Evolutionary conservation across 331 rosid genomes (phyloP).

Genomic region (Dryas integrifolia): DNA sequence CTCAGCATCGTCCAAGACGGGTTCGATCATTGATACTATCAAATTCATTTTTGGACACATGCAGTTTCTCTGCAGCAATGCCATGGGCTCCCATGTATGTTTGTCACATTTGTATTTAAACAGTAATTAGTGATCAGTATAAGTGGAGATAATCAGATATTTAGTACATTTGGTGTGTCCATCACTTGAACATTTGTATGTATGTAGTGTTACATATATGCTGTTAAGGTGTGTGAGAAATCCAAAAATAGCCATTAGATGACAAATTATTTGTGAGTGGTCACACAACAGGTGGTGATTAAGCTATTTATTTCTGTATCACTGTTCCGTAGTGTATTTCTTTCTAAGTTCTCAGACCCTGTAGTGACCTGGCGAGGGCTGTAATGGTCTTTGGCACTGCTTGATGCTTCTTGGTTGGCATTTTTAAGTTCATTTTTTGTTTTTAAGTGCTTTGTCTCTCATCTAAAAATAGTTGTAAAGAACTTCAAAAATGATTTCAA

Average conservation of each 20-base stretch:
- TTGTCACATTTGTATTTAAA: conserved; percentile 15
- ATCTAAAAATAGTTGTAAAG: neutral
- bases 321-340: neutral
- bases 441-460: neutral
- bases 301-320: neutral
- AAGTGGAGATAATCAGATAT: conserved; percentile 13
- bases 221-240: neutral
- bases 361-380: conserved; percentile 7
- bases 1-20: conserved; percentile 89
- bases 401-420: neutral
- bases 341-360: neutral
- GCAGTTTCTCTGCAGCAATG: conserved; percentile 77
- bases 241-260: neutral
- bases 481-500: neutral
- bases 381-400: neutral
- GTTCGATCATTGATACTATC: conserved; percentile 80
- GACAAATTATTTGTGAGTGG: neutral
- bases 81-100: conserved; percentile 95
- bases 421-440: neutral
- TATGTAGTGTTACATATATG: neutral
- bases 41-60: conserved; percentile 77
- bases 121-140: conserved; percentile 12
- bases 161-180: neutral
- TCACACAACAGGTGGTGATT: neutral
- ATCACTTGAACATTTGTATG: neutral